Conservation (phyloP, 139 green algal genomes). For the Chara braunii region DNA sequence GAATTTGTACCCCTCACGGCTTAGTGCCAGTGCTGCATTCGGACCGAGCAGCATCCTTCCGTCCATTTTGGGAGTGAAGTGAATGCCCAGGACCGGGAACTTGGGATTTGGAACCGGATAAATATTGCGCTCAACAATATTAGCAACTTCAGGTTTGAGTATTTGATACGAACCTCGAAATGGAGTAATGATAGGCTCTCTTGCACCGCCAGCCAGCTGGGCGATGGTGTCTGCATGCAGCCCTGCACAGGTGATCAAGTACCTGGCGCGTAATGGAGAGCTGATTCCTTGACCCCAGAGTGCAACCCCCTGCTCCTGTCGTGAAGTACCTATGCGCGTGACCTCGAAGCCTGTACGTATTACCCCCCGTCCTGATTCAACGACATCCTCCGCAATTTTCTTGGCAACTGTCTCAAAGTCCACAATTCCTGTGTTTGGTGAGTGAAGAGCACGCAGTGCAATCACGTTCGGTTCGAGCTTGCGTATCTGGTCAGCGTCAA, state of each 20-base stretch:
- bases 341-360: background rate
- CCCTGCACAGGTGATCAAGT: background rate
- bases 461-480: constrained; percentile 8
- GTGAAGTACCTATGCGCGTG: too few species aligned
- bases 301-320: too few species aligned
- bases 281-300: too few species aligned
- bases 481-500: background rate
- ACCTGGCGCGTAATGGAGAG: too few species aligned
- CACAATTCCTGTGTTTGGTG: constrained; percentile 12
- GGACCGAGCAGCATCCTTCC: too few species aligned
- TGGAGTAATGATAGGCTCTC: background rate
- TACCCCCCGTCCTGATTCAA: background rate
- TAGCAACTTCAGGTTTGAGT: background rate
- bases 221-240: background rate
- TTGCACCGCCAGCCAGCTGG: background rate
- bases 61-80: background rate
- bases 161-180: background rate
- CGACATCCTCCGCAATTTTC: background rate
- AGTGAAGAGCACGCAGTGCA: constrained; percentile 17
- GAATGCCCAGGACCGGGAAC: background rate
- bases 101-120: background rate
- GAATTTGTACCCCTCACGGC: too few species aligned
- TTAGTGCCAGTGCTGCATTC: too few species aligned
- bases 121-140: background rate
- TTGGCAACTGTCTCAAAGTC: background rate